Percentiles rank a stretch among this genome's conserved stretches.
phyloP scores from a whole-genome alignment of 176 grass and related monocot species.

The Zoysia pacifica region DNA sequence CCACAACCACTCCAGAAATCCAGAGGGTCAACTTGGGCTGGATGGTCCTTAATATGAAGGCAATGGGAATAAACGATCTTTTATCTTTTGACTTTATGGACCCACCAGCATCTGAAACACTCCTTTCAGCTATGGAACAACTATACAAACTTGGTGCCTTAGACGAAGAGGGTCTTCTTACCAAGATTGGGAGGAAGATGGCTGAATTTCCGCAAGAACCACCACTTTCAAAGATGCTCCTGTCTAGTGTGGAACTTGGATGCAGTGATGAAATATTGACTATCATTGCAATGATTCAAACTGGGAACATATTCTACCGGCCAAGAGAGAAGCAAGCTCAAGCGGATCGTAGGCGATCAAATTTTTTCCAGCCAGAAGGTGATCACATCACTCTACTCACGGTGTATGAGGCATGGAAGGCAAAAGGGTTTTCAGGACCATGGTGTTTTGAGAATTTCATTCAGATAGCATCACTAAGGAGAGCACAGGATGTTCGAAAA shows the following conservation, averaged over 20 bases:
- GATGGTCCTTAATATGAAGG: slow-evolving; percentile 69
- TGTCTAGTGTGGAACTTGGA: slow-evolving; percentile 65
- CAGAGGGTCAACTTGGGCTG: slow-evolving; percentile 60
- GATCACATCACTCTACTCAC: slow-evolving; percentile 62
- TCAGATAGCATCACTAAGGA: slow-evolving; percentile 54
- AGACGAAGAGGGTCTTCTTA: slow-evolving; percentile 73
- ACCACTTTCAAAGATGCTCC: slow-evolving; percentile 69
- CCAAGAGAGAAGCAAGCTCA: slow-evolving; percentile 67
- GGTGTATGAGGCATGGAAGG: slow-evolving; percentile 67
- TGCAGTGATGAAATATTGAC: slow-evolving; percentile 68
- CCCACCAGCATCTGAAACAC: slow-evolving; percentile 58
- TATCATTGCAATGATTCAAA: slow-evolving; percentile 55
- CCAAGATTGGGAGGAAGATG: slow-evolving; percentile 66
- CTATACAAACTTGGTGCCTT: slow-evolving; percentile 63
- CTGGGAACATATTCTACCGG: slow-evolving; percentile 43
- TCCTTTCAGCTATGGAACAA: slow-evolving; percentile 64
- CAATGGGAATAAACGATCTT: slow-evolving; percentile 71
- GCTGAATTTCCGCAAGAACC: slow-evolving; percentile 69
- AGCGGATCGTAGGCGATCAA: slow-evolving; percentile 46
- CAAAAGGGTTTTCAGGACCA: slow-evolving; percentile 68
- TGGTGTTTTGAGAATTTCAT: slow-evolving; percentile 79
- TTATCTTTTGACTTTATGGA: slow-evolving; percentile 70
- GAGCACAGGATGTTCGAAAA: slow-evolving; percentile 73
- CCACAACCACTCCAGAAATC: slow-evolving; percentile 61
- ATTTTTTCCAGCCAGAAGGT: slow-evolving; percentile 52